These are phyloP conservation scores for Puccinia hordei DNA, from an alignment of 1,284 basidiomycete genomes.

Conservation along the genomic window DNA sequence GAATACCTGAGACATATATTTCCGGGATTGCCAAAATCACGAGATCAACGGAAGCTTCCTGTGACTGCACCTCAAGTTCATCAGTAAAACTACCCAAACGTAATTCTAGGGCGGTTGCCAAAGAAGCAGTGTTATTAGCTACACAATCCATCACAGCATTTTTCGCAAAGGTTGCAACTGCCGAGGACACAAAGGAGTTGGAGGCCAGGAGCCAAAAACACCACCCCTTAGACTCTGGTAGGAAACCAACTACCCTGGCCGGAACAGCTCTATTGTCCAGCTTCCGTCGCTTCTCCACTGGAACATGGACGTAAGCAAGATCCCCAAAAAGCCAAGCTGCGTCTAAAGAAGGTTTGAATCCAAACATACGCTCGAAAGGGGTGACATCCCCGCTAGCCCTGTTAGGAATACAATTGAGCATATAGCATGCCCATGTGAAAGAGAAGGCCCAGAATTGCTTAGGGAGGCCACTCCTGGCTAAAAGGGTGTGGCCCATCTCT, in stretches of 20 bases:
- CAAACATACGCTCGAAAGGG: not conserved
- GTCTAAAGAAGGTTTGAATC: too few relatives aligned
- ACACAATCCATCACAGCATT: too few relatives aligned
- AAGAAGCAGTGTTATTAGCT: too few relatives aligned
- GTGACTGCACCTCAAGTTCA: too few relatives aligned
- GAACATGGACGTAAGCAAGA: too few relatives aligned
- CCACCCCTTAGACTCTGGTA: conserved; percentile 25
- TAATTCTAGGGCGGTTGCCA: too few relatives aligned
- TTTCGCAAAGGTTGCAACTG: not conserved
- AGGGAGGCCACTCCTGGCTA: not conserved
- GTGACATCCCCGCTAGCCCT: not conserved
- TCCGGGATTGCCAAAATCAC: too few relatives aligned
- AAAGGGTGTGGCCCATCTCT: not conserved
- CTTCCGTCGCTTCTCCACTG: too few relatives aligned
- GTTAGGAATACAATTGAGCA: conserved; percentile 2
- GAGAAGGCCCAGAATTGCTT: not conserved
- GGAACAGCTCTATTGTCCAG: too few relatives aligned
- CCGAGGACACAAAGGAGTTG: not conserved
- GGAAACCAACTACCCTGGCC: too few relatives aligned
- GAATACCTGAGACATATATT: not conserved
- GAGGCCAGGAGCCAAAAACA: not conserved
- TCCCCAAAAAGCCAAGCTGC: too few relatives aligned
- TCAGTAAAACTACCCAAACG: not conserved
- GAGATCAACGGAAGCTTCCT: too few relatives aligned
- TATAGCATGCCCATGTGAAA: conserved; percentile 4